Conservation (phyloP, 2,329 filamentous ascomycete species). For the Paecilomyces sp. region DNA sequence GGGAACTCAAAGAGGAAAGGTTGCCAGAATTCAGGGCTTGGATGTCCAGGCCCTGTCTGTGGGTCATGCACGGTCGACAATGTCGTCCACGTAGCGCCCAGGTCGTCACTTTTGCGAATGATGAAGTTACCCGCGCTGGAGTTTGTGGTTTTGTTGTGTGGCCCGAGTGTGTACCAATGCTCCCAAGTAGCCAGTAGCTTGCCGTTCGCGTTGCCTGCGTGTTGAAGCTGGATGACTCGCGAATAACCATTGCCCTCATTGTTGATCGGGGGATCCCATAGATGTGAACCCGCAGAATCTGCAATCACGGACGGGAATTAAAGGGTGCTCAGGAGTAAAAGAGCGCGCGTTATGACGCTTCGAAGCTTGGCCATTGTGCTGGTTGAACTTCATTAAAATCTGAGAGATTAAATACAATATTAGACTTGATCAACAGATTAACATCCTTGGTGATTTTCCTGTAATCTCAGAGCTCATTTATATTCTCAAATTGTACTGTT, state of each 20-base stretch:
- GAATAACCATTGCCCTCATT: conserved; percentile 3
- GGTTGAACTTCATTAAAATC: background rate
- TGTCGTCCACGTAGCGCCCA: conserved; percentile 1
- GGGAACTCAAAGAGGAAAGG: conserved; percentile 8
- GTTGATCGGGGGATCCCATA: background rate
- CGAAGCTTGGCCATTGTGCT: background rate
- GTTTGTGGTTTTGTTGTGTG: background rate
- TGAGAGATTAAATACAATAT: too few relatives aligned
- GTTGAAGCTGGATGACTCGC: conserved; percentile 2
- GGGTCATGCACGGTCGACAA: background rate
- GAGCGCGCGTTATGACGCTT: background rate
- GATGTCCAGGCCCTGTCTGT: background rate
- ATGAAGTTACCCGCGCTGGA: conserved; percentile 1
- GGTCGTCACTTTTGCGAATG: conserved; percentile 1
- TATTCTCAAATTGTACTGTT: too few relatives aligned
- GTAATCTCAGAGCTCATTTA: too few relatives aligned
- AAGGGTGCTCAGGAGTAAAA: background rate
- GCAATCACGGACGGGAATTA: background rate
- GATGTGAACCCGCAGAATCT: background rate
- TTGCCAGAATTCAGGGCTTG: background rate
- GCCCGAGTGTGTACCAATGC: conserved; percentile 1
- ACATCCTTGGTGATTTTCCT: too few relatives aligned
- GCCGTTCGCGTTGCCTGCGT: conserved; percentile 1
- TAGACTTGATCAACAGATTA: too few relatives aligned
- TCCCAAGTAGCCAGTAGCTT: conserved; percentile 3